These are phyloP conservation scores for Dalbergia cochinchinensis DNA, from an alignment of 306 rosid genomes.

Conservation along the genomic window DNA sequence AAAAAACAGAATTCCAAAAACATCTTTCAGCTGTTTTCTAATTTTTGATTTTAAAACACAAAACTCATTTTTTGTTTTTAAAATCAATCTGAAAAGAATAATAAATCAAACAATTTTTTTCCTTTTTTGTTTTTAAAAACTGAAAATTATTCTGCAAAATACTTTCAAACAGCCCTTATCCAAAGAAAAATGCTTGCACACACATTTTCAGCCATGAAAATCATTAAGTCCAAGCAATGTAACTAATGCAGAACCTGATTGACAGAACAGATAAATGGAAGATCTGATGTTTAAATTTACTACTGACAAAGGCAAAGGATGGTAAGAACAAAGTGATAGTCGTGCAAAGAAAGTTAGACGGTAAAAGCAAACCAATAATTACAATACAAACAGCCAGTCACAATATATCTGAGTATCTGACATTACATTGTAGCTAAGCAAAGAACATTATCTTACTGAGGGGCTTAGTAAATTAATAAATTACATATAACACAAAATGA, in stretches of 20 bases:
- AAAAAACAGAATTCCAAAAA: too few species aligned
- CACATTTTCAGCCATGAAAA: not conserved
- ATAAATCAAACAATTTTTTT: too few species aligned
- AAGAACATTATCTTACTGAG: not conserved
- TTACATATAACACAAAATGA: not conserved
- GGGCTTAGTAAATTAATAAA: not conserved
- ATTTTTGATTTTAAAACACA: too few species aligned
- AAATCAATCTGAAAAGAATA: too few species aligned
- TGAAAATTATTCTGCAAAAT: too few species aligned
- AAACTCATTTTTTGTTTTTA: too few species aligned
- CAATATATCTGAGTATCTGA: not conserved
- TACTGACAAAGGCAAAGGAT: not conserved
- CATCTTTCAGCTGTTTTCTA: too few species aligned
- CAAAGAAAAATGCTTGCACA: not conserved
- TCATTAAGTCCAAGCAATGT: conserved; percentile 25
- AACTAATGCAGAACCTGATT: not conserved
- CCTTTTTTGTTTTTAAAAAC: too few species aligned
- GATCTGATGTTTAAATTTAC: not conserved
- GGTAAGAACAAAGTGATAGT: not conserved
- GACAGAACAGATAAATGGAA: conserved; percentile 9
- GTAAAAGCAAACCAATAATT: not conserved
- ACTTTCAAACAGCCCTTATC: too few species aligned
- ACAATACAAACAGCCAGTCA: not conserved
- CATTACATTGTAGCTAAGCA: not conserved
- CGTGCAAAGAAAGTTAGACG: not conserved